These are phyloP conservation scores for Leucosporidium yakuticum DNA, from an alignment of 768 basidiomycete species.

Conservation along the genomic window DNA sequence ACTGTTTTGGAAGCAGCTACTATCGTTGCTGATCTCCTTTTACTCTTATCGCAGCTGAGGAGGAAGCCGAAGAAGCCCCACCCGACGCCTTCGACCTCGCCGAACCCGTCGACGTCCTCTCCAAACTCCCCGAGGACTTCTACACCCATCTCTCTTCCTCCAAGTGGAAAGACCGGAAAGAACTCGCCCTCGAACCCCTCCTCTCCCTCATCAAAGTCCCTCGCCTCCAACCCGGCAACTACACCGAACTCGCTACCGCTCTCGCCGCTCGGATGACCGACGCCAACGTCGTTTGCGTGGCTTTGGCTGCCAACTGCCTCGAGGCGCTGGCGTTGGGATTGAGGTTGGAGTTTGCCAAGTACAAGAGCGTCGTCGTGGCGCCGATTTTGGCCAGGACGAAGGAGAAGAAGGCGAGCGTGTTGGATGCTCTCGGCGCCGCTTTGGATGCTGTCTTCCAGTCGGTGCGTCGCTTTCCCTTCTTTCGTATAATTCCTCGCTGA, in stretches of 20 bases:
- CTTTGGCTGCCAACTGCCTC: slow-evolving; percentile 73
- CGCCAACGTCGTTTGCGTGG: slow-evolving; percentile 92
- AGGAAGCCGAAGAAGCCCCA: slow-evolving; percentile 33
- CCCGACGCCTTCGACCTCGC: slow-evolving; percentile 72
- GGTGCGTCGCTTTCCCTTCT: slow-evolving; percentile 51
- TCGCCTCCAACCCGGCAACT: slow-evolving; percentile 63
- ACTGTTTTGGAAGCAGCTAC: background rate
- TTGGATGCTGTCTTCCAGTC: slow-evolving; percentile 81
- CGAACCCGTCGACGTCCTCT: slow-evolving; percentile 71
- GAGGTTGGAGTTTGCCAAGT: slow-evolving; percentile 64
- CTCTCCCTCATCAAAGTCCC: slow-evolving; percentile 63
- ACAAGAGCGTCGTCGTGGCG: slow-evolving; percentile 64
- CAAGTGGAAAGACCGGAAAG: slow-evolving; percentile 98
- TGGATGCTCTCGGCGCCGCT: slow-evolving; percentile 78
- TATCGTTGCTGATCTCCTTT: background rate
- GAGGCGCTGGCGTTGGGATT: slow-evolving; percentile 81
- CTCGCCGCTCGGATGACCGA: slow-evolving; percentile 79
- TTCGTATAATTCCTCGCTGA: slow-evolving; percentile 6
- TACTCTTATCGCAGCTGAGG: slow-evolving; percentile 41
- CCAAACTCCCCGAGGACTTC: slow-evolving; percentile 68
- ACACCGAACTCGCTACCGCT: slow-evolving; percentile 67
- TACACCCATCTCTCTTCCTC: slow-evolving; percentile 71
- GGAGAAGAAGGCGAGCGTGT: slow-evolving; percentile 84
- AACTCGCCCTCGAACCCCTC: slow-evolving; percentile 73
- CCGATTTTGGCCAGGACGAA: slow-evolving; percentile 83